Conservation (phyloP, 805 yeast genomes). For the Kazachstania taianensis region DNA sequence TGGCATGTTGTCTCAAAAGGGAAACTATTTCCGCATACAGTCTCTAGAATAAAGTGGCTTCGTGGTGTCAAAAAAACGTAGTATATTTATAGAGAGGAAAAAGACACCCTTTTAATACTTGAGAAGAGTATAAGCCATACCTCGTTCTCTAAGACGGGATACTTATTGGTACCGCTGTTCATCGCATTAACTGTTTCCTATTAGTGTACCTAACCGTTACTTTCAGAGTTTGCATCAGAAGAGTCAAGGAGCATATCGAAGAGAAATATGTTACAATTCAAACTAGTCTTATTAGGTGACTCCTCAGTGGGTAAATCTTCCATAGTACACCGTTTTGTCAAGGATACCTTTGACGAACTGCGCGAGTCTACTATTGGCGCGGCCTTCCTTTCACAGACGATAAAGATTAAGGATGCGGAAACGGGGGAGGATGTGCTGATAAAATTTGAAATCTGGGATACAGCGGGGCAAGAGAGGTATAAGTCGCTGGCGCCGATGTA, state of each 20-base stretch:
- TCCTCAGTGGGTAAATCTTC: slow-evolving; percentile 80
- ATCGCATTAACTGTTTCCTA: not conserved
- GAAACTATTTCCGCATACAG: too few relatives aligned
- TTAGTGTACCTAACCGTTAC: not conserved
- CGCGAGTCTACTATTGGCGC: slow-evolving; percentile 97
- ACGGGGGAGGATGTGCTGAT: slow-evolving; percentile 23
- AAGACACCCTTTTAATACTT: too few relatives aligned
- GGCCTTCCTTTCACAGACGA: slow-evolving; percentile 82
- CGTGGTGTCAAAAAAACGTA: too few relatives aligned
- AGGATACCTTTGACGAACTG: slow-evolving; percentile 61
- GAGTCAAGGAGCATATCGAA: too few relatives aligned
- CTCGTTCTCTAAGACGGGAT: too few relatives aligned
- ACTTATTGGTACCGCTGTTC: too few relatives aligned
- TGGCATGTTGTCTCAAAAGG: too few relatives aligned
- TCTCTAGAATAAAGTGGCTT: too few relatives aligned
- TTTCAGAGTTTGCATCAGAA: too few relatives aligned
- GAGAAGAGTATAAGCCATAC: too few relatives aligned
- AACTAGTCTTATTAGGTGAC: slow-evolving; percentile 68
- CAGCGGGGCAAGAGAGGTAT: slow-evolving; percentile 92
- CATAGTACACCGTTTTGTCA: slow-evolving; percentile 70
- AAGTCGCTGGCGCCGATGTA: slow-evolving; percentile 78
- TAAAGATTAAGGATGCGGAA: slow-evolving; percentile 28
- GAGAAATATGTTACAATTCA: slow-evolving; percentile 39
- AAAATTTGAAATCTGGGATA: slow-evolving; percentile 77
- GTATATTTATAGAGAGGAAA: too few relatives aligned